Evolutionary conservation across 305 asterid species (phyloP).

Genomic region (Fraxinus velutina): DNA sequence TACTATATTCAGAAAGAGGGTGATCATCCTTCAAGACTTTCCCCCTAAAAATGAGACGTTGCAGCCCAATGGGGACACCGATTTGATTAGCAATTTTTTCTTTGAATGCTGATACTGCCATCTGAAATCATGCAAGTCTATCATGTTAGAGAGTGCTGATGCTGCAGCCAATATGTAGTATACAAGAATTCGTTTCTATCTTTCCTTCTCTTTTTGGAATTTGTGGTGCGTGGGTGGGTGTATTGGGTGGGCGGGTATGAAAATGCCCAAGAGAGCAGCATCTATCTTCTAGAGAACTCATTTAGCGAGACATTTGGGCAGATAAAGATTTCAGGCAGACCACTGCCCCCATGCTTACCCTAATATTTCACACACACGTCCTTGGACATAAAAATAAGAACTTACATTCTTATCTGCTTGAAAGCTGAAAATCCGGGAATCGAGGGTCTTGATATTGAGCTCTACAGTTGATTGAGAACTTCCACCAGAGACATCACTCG

Average conservation of each 20-base stretch:
- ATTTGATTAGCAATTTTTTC: slow-evolving; percentile 70
- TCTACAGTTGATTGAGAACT: slow-evolving; percentile 59
- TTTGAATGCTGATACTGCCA: slow-evolving; percentile 67
- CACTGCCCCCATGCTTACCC: not conserved
- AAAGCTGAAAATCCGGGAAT: slow-evolving; percentile 58
- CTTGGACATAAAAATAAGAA: slow-evolving; percentile 4
- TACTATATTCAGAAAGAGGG: slow-evolving; percentile 80
- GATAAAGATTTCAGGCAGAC: not conserved
- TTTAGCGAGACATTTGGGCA: not conserved
- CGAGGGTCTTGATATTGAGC: slow-evolving; percentile 84
- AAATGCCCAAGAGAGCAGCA: not conserved
- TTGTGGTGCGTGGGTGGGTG: not conserved
- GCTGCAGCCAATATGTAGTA: not conserved
- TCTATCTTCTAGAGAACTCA: not conserved
- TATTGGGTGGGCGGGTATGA: not conserved
- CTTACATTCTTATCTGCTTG: slow-evolving; percentile 69
- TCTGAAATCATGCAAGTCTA: slow-evolving; percentile 39
- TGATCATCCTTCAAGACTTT: slow-evolving; percentile 82
- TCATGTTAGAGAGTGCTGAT: slow-evolving; percentile 13
- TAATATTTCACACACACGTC: not conserved
- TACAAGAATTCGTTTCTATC: not conserved
- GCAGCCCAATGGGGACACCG: slow-evolving; percentile 82
- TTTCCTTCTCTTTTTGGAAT: not conserved
- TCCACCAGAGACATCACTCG: slow-evolving; percentile 41
- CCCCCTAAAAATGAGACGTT: slow-evolving; percentile 92